These are phyloP conservation scores for Salix koriyanagi DNA, from an alignment of 345 rosid species.

Conservation along the genomic window DNA sequence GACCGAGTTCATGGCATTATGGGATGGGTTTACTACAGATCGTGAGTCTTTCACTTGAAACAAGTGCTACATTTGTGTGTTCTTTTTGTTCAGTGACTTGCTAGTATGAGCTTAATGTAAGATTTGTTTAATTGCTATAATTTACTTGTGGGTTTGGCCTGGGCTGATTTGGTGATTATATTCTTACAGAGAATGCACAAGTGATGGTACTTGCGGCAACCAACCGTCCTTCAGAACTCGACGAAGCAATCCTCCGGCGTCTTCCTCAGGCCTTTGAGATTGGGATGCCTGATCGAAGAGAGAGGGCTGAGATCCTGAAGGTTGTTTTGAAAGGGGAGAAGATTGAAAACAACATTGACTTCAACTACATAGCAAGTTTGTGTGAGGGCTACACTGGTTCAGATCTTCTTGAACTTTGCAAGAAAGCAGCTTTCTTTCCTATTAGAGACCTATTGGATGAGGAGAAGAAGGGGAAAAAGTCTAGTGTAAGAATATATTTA, in stretches of 20 bases:
- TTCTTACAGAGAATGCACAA: constrained; percentile 64
- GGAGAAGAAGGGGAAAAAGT: constrained; percentile 71
- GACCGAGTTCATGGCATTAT: constrained; percentile 98
- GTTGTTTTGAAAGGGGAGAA: constrained; percentile 78
- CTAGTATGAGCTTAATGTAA: not conserved
- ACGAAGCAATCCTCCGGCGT: constrained; percentile 91
- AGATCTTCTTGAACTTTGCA: constrained; percentile 92
- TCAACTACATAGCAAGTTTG: constrained; percentile 55
- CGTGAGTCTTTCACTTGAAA: constrained; percentile 50
- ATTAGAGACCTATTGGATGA: constrained; percentile 74
- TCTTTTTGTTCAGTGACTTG: not conserved
- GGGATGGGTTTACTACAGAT: constrained; percentile 98
- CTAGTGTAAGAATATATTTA: constrained; percentile 44
- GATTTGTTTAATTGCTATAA: not conserved
- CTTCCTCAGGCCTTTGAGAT: constrained; percentile 98
- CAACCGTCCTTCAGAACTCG: constrained; percentile 95
- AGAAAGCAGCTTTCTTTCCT: constrained; percentile 90
- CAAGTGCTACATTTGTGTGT: not conserved
- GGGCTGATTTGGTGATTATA: constrained; percentile 6
- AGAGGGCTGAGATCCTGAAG: constrained; percentile 76
- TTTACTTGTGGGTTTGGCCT: not conserved
- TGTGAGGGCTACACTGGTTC: constrained; percentile 90
- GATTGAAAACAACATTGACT: constrained; percentile 61
- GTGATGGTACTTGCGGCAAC: constrained; percentile 99
- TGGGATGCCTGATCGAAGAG: constrained; percentile 72